A percentile compares a stretch with the other conserved stretches of the same genome.
phyloP scores from a whole-genome alignment of 2,329 filamentous ascomycete genomes.

The Diplodia sapinea region DNA sequence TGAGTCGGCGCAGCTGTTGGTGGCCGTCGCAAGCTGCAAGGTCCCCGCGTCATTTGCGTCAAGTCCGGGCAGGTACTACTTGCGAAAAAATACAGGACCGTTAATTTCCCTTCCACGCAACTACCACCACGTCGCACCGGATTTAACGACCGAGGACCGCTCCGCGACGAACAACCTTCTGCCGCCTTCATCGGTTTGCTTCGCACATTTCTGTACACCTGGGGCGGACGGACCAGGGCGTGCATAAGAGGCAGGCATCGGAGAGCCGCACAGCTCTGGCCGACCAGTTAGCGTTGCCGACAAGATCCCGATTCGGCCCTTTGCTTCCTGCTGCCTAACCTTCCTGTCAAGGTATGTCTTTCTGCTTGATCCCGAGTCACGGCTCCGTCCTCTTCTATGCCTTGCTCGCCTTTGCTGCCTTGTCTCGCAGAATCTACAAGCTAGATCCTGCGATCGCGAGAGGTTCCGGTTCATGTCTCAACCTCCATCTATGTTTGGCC shows the following conservation, averaged over 20 bases:
- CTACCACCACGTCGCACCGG: neutral
- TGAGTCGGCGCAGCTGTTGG: neutral
- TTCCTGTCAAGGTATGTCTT: constrained; percentile 9
- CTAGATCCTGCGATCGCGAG: neutral
- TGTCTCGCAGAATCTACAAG: neutral
- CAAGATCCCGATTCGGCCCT: constrained; percentile 10
- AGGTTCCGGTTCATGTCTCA: neutral
- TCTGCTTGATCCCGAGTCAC: neutral
- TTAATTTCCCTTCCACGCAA: neutral
- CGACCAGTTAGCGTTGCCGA: constrained; percentile 15
- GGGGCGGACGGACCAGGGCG: neutral
- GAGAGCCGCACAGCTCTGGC: constrained; percentile 24
- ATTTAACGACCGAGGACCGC: neutral
- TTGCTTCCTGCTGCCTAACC: constrained; percentile 26
- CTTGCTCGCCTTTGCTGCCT: neutral
- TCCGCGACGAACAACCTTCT: neutral
- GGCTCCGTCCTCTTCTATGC: neutral
- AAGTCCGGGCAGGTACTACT: neutral
- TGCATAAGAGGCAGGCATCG: constrained; percentile 10
- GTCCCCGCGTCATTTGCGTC: neutral
- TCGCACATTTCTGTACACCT: neutral
- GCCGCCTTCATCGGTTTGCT: neutral
- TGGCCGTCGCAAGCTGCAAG: constrained; percentile 13
- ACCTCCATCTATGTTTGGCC: neutral
- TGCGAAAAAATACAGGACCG: constrained; percentile 9